phyloP scores from a whole-genome alignment of 495 filamentous ascomycete species.

The Aspergillus ostianus region DNA sequence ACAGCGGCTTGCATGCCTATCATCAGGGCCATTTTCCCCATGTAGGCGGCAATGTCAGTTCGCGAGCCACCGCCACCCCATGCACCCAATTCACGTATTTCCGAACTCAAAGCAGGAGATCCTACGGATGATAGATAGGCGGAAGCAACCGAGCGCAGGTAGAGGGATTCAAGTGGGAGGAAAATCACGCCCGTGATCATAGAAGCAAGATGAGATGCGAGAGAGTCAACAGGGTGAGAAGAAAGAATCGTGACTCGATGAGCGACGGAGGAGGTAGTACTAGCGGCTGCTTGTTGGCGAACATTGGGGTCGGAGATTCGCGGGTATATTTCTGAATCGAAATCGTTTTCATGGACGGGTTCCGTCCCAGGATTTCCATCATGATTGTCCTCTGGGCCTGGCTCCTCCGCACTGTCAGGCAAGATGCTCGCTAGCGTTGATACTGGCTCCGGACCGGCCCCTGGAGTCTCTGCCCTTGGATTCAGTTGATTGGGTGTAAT shows the following conservation, averaged over 20 bases:
- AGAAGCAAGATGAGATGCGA: conserved; percentile 45
- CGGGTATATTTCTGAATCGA: conserved; percentile 16
- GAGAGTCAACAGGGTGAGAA: conserved; percentile 43
- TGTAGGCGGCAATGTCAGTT: conserved; percentile 38
- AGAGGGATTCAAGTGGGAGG: conserved; percentile 48
- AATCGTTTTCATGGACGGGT: conserved; percentile 12
- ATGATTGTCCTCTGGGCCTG: conserved; percentile 23
- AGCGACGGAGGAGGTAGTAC: conserved; percentile 13
- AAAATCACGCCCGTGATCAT: conserved; percentile 43
- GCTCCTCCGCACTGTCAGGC: conserved; percentile 39
- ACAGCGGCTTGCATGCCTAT: conserved; percentile 46
- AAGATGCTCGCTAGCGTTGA: conserved; percentile 26
- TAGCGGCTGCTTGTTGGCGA: conserved; percentile 11
- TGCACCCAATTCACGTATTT: conserved; percentile 32
- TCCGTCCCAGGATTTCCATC: conserved; percentile 14
- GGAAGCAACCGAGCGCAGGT: conserved; percentile 44
- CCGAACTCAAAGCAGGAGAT: conserved; percentile 22
- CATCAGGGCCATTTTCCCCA: conserved; percentile 44
- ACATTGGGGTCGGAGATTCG: conserved; percentile 20
- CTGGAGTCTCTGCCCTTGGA: neutral
- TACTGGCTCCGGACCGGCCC: conserved; percentile 7
- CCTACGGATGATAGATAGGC: conserved; percentile 36
- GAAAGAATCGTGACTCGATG: conserved; percentile 53
- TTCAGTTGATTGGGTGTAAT: conserved; percentile 6
- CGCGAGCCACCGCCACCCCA: conserved; percentile 46